Conservation (phyloP, 1,139 yeast genomes). For the Sugiyamaella paludigena region DNA sequence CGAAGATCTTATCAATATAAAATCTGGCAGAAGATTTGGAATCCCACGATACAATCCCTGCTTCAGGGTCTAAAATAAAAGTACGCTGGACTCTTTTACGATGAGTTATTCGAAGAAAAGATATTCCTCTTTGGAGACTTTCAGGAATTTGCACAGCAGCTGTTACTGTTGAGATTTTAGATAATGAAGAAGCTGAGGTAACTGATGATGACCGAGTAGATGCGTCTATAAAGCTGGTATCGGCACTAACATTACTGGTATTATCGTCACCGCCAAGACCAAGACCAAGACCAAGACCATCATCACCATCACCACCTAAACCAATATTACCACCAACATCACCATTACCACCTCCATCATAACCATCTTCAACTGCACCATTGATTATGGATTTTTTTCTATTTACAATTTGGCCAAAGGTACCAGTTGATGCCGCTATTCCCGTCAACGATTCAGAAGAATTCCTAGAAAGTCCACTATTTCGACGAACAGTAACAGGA, state of each 20-base stretch:
- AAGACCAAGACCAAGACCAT: background rate
- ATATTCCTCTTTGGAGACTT: constrained; percentile 38
- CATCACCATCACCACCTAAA: background rate
- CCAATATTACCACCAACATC: background rate
- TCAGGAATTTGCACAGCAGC: constrained; percentile 31
- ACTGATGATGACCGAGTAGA: constrained; percentile 1
- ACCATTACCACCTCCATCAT: background rate
- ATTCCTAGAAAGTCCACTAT: constrained; percentile 20
- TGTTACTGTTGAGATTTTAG: background rate
- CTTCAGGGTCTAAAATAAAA: constrained; percentile 45
- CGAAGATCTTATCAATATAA: constrained; percentile 69
- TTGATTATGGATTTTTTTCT: background rate
- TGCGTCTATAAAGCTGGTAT: no score
- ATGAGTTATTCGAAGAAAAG: constrained; percentile 62
- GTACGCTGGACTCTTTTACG: constrained; percentile 59
- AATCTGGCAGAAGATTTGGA: constrained; percentile 48
- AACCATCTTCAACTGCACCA: background rate
- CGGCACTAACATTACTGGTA: background rate
- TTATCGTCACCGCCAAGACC: background rate
- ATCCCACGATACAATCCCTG: constrained; percentile 54
- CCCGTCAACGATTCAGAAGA: constrained; percentile 19
- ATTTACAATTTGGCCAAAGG: background rate
- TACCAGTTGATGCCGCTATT: no score
- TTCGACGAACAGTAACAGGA: constrained; percentile 21
- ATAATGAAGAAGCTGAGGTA: background rate